Base-by-base conservation (phyloP, 176 grass and related monocot species). In the Thalia dealbata region DNA sequence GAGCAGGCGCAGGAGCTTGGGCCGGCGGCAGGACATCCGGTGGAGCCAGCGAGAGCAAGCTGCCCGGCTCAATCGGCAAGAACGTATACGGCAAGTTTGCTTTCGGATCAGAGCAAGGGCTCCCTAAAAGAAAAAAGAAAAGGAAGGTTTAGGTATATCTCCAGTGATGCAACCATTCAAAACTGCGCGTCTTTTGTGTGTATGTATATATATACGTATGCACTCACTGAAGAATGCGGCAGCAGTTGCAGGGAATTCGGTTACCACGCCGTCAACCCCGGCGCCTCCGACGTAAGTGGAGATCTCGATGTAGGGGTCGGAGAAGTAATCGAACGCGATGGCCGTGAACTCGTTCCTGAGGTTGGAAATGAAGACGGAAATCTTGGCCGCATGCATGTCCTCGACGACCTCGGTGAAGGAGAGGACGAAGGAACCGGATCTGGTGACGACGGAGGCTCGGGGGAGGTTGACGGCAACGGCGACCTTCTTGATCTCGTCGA, bases 321-420 rank as follows among this genome's bases (percentile, higher is more conserved):
- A 85, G 38, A 84, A 99, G 85, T 74, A 95, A 77, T 99, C 95
- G 35, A 91, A 99, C 8, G 83, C 85, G 26, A 99, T 81, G 44
- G 81, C 75, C 67, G 81, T 62, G 76, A 88, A 99, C 90, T 99
- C 95, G 71, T 99, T 99, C 75, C 73, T 83, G 76, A 99, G 85
- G 65, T 86, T 76, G 13, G 84, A 88, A 19, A 99, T 41, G 26
- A 71, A 82, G 23, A 99, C 78, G 58, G 76, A 84, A 46, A 99
- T 3, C 63, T 93, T 93, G 46, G 87, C 84, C 62, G 61, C 78
- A 13, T 85, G 89, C 63, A 93, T 25, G 44, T 62, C 76, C 12
- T 41, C 7, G 2, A 84, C 87, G 50, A 88, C 76, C 27, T 79
- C 62, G 25, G 81, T 97, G 67, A 88, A 90, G n/a, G 62, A 59